Evolutionary conservation across 2,329 filamentous ascomycete species (phyloP), one percentile per base, ranked within the genome.

Genomic region (Mycosphaerella sp.): DNA sequence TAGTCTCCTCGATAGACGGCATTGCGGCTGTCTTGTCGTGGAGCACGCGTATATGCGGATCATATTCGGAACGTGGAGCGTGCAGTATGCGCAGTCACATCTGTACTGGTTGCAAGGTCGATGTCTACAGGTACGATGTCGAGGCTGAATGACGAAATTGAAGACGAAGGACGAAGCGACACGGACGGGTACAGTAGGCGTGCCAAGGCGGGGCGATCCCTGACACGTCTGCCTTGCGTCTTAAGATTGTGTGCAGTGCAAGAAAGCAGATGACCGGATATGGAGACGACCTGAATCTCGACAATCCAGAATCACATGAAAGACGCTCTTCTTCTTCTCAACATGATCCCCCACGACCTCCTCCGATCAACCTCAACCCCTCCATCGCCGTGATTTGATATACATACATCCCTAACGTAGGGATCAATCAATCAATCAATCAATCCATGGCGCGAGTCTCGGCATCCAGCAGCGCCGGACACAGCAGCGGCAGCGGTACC

Each of bases 1-100:
- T 63, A 42, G 58, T 66, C 53, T 67, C 66, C 54, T 65, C 67
- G 50, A 69, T 60, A 23, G 67, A 68, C 45, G 66, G 67, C 67
- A 68, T 68, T 17, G 34, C 53, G 55, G 59, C 53, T 29, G 58
- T 43, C 52, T 32, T 12, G 45, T 4, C n/a, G 10, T 12, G 6
- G 32, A 14, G 6, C 6, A 3, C 2, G 43, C 38, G 26, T 38
- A 51, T 57, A 61, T 59, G 9, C 53, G 49, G 45, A 39, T 26
- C 34, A 46, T 26, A 11, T 11, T 29, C 6, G 4, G 26, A 29
- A 7, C 26, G 5, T 4, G 26, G 26, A 29, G 26, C 26, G 6
- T 29, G 4, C 26, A 26, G 26, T 29, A 29, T 6, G 17, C 9
- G 9, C 21, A 31, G 10, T 51, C 32, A 45, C 48, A 36, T 31